Evolutionary conservation across 2,329 filamentous ascomycete species (phyloP), one percentile per base, ranked within the genome.

Genomic region (Hysterium pulicare): DNA sequence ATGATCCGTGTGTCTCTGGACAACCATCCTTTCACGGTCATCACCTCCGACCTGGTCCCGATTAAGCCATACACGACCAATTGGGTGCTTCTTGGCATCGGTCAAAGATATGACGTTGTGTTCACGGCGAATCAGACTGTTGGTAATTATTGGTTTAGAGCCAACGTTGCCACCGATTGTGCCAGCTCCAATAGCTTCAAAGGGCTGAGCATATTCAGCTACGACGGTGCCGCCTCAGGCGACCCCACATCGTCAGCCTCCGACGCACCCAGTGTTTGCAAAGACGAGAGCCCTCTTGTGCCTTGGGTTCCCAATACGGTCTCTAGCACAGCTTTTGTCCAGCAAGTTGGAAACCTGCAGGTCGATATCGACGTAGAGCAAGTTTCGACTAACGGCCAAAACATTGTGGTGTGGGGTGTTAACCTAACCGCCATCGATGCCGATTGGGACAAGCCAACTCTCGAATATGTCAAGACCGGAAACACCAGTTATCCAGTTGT

Each of bases 41-140:
- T 71, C 19, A 57, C 57, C 0, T 48, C 55, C 4, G 69, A 57
- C 33, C 57, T 71, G 26, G 62, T 71, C 6, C 68, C 69, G 0
- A 61, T 71, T 41, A 52, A 61, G 37, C 69, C 68, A 3, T 67
- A 64, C 48, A 50, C 38, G 7, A 61, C 64, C 10, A 49, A 62
- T 21, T 65, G 57, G 58, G 26, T 71, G 2, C 46, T 70, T 22
- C 42, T 72, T 6, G 61, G 48, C n/a, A 61, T 70, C 24, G 70
- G 56, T 19, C 69, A 72, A 46, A 65, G 70, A n/a, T 71, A 71
- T 57, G 69, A 72, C 36, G 68, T 72, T 5, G 58, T 72, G 43
- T 61, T 72, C 53, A 64, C 51, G 5, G 66, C 68, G 21, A 68
- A 70, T 44, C 66, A 70, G 44, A 51, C 63, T 4, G 49, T 54